A percentile compares a stretch with the other conserved stretches of the same genome.
phyloP scores from a whole-genome alignment of 306 rosid genomes.

The Psophocarpus tetragonolobus region DNA sequence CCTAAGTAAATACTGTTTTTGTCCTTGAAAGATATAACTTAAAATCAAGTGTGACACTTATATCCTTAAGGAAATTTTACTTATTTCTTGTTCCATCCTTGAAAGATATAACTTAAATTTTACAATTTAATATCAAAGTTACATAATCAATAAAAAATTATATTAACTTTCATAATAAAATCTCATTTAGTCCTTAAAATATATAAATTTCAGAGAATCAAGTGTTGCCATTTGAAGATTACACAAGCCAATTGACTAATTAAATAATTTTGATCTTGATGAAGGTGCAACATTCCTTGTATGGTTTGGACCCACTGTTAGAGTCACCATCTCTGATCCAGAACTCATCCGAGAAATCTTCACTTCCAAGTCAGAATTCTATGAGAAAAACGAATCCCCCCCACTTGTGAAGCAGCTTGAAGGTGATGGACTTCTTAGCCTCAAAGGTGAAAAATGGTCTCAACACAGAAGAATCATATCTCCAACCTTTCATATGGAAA shows the following conservation, averaged over 20 bases:
- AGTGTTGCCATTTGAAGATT: no score
- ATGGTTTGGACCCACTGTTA: constrained; percentile 83
- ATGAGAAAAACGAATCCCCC: constrained; percentile 83
- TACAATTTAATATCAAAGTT: not conserved
- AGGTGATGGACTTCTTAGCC: constrained; percentile 90
- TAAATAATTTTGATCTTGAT: not conserved
- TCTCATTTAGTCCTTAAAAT: no score
- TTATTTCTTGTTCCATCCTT: no score
- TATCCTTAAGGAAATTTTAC: no score
- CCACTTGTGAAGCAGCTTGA: constrained; percentile 80
- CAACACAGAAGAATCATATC: constrained; percentile 75
- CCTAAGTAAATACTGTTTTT: no score
- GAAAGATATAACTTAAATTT: no score
- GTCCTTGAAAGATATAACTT: no score
- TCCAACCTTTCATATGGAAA: constrained; percentile 83
- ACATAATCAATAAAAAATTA: no score
- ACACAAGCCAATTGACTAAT: not conserved
- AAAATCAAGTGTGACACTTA: no score
- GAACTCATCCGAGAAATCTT: constrained; percentile 77
- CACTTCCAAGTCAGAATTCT: constrained; percentile 62
- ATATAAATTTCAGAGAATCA: no score
- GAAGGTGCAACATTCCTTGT: constrained; percentile 77
- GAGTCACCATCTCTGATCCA: constrained; percentile 73
- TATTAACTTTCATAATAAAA: no score
- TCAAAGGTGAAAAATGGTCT: constrained; percentile 86